Base-by-base conservation (phyloP, 805 yeast genomes). In the Wickerhamomyces strasburgensis region DNA sequence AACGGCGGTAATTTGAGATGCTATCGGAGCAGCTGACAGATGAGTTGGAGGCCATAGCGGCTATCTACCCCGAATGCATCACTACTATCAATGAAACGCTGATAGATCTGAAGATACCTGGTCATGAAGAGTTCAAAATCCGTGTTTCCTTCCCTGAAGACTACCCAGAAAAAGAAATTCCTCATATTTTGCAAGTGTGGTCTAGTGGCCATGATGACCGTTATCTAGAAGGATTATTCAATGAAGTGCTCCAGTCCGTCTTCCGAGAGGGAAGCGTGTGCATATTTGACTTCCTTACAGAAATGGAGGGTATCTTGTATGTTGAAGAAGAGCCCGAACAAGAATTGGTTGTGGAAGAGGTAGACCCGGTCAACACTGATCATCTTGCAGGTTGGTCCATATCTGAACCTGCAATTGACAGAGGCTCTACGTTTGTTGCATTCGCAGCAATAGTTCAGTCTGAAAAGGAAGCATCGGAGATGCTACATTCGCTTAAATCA, bases 371-470 rank as follows among this genome's bases (percentile, higher is more conserved):
- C 8, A 32, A 35, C 4, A 35, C 47, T 0, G 75, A 82, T 45
- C 75, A 75, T 0, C 57, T 84, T n/a, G 72, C 66, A 28, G 83
- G 81, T 1, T 93, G 98, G 98, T 52, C 62, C 1, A 68, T 70
- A 9, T 81, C 95, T 1, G 94, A 84, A 2, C 84, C 94, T 0
- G 71, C 89, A 2, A 62, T 70, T 1, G 98, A 90, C 57, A 64
- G 97, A 38, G 87, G 85, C 11, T 87, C 96, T 0, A 80, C 86
- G 1, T 90, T 90, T 49, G 71, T 87, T 35, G 97, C 84, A 0
- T 83, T 77, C 54, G 86, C 89, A 0, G 64, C 77, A 26, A 61
- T 58, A 32, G 90, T 80, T 0, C 54, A 67, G 14, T 69, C 83
- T 0, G 80, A 78, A n/a, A 77, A 75, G 3, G 87, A 89, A 40